A percentile compares a stretch with the other conserved stretches of the same genome.
phyloP scores from a whole-genome alignment of 2,329 filamentous ascomycete species.

The Xylariaceae sp. region DNA sequence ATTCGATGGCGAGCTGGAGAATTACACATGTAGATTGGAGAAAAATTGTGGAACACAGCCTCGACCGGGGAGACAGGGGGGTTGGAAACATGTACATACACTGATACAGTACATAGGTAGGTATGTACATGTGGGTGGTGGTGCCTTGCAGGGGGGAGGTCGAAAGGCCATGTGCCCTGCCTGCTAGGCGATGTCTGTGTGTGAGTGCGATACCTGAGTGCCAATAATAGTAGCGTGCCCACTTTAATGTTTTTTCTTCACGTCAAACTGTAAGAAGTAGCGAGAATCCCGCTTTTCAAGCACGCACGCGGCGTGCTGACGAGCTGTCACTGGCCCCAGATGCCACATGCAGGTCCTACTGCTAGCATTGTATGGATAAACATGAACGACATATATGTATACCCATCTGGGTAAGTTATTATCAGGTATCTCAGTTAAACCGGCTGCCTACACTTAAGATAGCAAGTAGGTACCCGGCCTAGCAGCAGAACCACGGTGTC shows the following conservation, averaged over 20 bases:
- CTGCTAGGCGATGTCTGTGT: conserved; percentile 4
- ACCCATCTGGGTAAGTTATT: no score
- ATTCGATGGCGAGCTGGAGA: conserved; percentile 19
- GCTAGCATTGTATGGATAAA: neutral
- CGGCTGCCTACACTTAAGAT: no score
- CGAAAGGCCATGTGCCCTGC: conserved; percentile 28
- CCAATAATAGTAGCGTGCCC: conserved; percentile 25
- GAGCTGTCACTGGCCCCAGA: conserved; percentile 10
- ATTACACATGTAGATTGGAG: conserved; percentile 24
- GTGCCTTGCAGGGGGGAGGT: neutral
- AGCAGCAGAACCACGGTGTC: neutral
- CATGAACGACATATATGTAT: no score
- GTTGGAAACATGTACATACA: no score
- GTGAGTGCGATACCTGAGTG: conserved; percentile 11
- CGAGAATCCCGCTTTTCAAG: neutral
- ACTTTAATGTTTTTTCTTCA: conserved; percentile 22
- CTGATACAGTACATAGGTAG: no score
- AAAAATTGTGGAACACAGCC: conserved; percentile 23
- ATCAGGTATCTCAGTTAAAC: no score
- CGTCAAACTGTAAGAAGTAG: neutral
- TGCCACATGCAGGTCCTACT: conserved; percentile 24
- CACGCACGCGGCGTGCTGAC: no score
- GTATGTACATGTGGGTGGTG: no score
- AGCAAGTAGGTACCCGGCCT: neutral
- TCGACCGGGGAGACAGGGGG: conserved; percentile 1